Percentiles rank a stretch among this genome's conserved stretches.
These are phyloP conservation scores for Turritis glabra DNA, from an alignment of 345 rosid species.

Conservation along the genomic window DNA sequence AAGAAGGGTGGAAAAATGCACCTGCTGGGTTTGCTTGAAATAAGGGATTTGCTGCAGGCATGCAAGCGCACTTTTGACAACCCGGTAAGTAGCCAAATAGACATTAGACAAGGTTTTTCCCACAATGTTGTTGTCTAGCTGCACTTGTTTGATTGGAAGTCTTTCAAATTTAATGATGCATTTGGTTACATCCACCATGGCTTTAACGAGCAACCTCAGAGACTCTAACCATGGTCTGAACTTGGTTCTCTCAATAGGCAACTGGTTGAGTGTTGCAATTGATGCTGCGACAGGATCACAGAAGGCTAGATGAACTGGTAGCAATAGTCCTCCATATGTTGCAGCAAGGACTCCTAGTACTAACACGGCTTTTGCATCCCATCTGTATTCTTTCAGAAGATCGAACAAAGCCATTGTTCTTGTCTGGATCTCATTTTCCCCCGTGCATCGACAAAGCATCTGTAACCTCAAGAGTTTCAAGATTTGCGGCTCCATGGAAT, in stretches of 20 bases:
- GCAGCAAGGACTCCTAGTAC: slow-evolving; percentile 68
- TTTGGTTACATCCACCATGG: slow-evolving; percentile 57
- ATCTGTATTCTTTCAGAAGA: slow-evolving; percentile 56
- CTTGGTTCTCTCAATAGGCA: slow-evolving; percentile 44
- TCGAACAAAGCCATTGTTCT: slow-evolving; percentile 61
- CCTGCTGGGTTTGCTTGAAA: slow-evolving; percentile 56
- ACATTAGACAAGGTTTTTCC: slow-evolving; percentile 48
- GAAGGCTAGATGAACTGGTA: slow-evolving; percentile 49
- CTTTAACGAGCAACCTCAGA: slow-evolving; percentile 48
- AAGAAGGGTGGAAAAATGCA: slow-evolving; percentile 54
- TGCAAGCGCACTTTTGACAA: slow-evolving; percentile 55
- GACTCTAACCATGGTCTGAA: slow-evolving; percentile 59
- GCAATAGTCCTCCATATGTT: slow-evolving; percentile 62
- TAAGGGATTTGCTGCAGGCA: slow-evolving; percentile 58
- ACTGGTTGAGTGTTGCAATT: slow-evolving; percentile 54
- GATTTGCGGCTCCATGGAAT: background rate
- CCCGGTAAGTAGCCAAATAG: slow-evolving; percentile 64
- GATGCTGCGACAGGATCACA: slow-evolving; percentile 58
- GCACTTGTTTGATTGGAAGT: slow-evolving; percentile 44
- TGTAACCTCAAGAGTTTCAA: slow-evolving; percentile 37
- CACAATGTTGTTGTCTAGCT: slow-evolving; percentile 44
- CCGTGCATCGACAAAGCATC: slow-evolving; percentile 51
- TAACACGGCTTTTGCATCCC: slow-evolving; percentile 76
- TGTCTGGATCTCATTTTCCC: slow-evolving; percentile 42
- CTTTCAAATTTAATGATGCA: slow-evolving; percentile 59